These are phyloP conservation scores for Claviceps purpurea DNA, from an alignment of 2,329 filamentous ascomycete species.

Conservation along the genomic window DNA sequence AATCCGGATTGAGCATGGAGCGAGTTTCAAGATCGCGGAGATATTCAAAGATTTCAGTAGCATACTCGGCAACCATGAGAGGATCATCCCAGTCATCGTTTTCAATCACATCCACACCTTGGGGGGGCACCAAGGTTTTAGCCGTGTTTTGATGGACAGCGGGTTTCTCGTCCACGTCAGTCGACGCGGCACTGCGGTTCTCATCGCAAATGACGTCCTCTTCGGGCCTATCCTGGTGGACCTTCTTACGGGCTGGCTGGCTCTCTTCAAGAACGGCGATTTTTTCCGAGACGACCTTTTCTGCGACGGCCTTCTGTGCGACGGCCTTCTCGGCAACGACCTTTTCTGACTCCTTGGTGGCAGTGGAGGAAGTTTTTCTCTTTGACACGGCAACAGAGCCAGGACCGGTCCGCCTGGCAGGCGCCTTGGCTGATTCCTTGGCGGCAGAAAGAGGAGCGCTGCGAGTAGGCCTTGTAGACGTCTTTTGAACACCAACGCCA, in stretches of 20 bases:
- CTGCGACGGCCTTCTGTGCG: too few relatives aligned
- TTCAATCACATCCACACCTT: conserved; percentile 37
- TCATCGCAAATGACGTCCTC: conserved; percentile 30
- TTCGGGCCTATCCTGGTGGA: conserved; percentile 23
- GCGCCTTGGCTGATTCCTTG: conserved; percentile 57
- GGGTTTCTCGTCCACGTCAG: conserved; percentile 18
- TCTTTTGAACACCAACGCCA: conserved; percentile 71
- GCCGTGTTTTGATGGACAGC: background rate
- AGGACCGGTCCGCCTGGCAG: conserved; percentile 61
- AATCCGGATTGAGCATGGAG: conserved; percentile 73
- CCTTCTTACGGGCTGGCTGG: conserved; percentile 57
- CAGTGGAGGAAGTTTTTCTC: conserved; percentile 48
- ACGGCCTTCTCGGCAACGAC: conserved; percentile 12
- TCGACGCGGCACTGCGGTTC: conserved; percentile 22
- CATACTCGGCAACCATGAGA: conserved; percentile 95
- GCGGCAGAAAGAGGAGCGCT: conserved; percentile 41
- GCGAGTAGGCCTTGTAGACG: conserved; percentile 39
- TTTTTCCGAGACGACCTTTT: too few relatives aligned
- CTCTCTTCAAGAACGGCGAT: conserved; percentile 37
- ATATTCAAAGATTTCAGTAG: conserved; percentile 95
- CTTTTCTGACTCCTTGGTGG: conserved; percentile 40
- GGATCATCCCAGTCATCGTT: conserved; percentile 84
- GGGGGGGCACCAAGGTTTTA: background rate
- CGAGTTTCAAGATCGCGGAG: conserved; percentile 72
- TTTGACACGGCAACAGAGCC: conserved; percentile 53